Conservation (phyloP, 345 rosid species). For the Orychophragmus violaceus region DNA sequence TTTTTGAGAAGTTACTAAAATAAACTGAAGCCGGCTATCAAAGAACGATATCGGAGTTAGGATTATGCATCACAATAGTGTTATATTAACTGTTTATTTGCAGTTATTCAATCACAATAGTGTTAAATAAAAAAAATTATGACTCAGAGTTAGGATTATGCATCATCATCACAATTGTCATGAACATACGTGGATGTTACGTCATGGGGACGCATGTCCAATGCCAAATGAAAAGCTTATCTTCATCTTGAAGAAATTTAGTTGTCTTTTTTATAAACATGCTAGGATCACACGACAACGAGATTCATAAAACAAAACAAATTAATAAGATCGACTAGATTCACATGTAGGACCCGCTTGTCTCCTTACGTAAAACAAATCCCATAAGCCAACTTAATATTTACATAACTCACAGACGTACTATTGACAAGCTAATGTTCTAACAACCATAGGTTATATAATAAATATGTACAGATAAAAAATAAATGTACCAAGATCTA, state of each 20-base stretch:
- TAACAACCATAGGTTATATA: conserved; percentile 26
- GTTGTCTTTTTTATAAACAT: conserved; percentile 17
- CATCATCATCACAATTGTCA: conserved; percentile 9
- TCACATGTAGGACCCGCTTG: conserved; percentile 22
- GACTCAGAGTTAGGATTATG: background rate
- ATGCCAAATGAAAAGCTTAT: conserved; percentile 14
- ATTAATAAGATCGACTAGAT: background rate
- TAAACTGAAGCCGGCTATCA: too few species aligned
- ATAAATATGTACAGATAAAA: conserved; percentile 4
- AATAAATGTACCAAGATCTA: conserved; percentile 7
- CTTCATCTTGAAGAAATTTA: conserved; percentile 18
- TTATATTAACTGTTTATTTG: too few species aligned
- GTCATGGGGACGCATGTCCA: background rate
- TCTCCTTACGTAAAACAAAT: conserved; percentile 19
- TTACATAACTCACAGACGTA: conserved; percentile 18
- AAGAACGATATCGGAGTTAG: too few species aligned
- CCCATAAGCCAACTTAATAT: background rate
- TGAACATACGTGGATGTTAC: background rate
- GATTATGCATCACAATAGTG: too few species aligned
- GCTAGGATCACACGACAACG: conserved; percentile 10
- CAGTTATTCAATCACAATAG: too few species aligned
- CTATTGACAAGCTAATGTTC: conserved; percentile 18
- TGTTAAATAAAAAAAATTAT: too few species aligned
- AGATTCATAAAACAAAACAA: conserved; percentile 11
- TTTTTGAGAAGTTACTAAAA: too few species aligned